phyloP scores from a whole-genome alignment of 2,329 filamentous ascomycete genomes.

The Sclerotinia sclerotiorum region DNA sequence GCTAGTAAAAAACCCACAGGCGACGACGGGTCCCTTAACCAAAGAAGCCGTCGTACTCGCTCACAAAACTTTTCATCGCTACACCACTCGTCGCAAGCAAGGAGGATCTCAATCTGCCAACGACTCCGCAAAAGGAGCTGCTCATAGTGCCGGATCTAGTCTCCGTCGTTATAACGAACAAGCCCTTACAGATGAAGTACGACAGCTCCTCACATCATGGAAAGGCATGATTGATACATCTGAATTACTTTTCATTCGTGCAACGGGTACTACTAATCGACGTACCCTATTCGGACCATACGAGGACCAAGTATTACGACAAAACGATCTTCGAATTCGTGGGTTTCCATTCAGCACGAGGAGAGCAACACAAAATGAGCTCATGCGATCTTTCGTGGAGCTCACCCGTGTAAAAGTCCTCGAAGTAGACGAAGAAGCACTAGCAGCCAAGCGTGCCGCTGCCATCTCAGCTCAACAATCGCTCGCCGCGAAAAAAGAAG shows the following conservation, averaged over 20 bases:
- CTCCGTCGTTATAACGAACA: conserved; percentile 93
- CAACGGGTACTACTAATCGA: conserved; percentile 82
- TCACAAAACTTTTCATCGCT: conserved; percentile 97
- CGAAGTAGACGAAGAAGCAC: conserved; percentile 67
- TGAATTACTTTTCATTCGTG: conserved; percentile 83
- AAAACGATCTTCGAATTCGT: conserved; percentile 76
- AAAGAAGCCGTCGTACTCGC: conserved; percentile 84
- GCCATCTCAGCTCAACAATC: conserved; percentile 48
- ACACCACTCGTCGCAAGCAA: conserved; percentile 94
- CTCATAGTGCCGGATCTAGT: conserved; percentile 88
- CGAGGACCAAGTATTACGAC: conserved; percentile 78
- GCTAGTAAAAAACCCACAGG: conserved; percentile 59
- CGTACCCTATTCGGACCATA: conserved; percentile 88
- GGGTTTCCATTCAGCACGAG: conserved; percentile 93
- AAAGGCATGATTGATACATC: conserved; percentile 79
- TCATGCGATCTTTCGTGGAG: conserved; percentile 93
- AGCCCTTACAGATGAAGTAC: conserved; percentile 84
- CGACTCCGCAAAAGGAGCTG: conserved; percentile 89
- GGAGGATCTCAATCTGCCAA: conserved; percentile 93
- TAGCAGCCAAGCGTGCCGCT: conserved; percentile 50
- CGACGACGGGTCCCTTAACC: conserved; percentile 68
- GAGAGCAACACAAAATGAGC: conserved; percentile 86
- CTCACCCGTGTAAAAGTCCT: conserved; percentile 85
- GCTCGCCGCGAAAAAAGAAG: conserved; percentile 47
- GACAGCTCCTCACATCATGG: conserved; percentile 80